Evolutionary conservation across 768 basidiomycete species (phyloP).

Genomic region (Calocera cornea): DNA sequence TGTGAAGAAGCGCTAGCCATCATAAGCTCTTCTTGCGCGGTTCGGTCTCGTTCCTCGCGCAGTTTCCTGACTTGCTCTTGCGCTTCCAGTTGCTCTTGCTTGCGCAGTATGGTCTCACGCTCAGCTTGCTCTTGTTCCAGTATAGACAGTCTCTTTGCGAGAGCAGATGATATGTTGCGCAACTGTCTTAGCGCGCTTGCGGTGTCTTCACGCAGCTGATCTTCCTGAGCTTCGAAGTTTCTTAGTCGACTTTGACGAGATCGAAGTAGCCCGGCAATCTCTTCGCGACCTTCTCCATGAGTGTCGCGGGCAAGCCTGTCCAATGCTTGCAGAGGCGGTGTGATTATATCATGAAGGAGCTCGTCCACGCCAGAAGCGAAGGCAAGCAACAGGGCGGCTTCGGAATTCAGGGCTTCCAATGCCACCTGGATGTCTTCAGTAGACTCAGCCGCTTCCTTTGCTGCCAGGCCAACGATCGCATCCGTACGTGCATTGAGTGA

Average conservation of each 20-base stretch:
- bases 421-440: neutral
- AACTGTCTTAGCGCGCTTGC: neutral
- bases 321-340: neutral
- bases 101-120: constrained; percentile 14
- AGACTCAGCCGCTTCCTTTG: neutral
- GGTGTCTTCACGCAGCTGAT: neutral
- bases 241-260: neutral
- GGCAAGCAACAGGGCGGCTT: neutral
- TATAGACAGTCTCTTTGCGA: neutral
- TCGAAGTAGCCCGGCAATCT: neutral
- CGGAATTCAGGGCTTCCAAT: neutral
- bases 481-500: neutral
- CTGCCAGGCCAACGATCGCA: neutral
- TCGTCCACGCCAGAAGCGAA: neutral
- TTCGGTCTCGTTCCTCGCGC: too few relatives aligned
- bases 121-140: constrained; percentile 20
- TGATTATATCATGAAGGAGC: neutral
- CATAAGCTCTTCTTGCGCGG: too few relatives aligned
- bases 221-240: neutral
- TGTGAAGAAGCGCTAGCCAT: too few relatives aligned
- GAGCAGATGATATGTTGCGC: neutral
- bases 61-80: neutral
- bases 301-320: neutral
- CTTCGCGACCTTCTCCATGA: neutral
- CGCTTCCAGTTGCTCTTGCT: neutral